Evolutionary conservation across 2,329 filamentous ascomycete species (phyloP), one percentile per base, ranked within the genome.

Genomic region (Penicillium sp.): DNA sequence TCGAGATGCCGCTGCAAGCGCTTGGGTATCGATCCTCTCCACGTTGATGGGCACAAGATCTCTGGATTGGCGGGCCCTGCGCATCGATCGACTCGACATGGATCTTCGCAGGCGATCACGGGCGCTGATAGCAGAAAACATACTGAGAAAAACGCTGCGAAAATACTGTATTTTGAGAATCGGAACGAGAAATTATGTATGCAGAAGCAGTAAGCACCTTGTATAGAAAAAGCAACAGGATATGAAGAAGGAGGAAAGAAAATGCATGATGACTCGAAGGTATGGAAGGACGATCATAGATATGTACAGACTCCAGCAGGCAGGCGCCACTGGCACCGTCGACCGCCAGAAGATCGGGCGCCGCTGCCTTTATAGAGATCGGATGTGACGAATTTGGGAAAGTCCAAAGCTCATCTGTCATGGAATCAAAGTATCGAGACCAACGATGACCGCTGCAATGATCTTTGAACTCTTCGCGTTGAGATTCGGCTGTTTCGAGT

Each of bases 1-100:
- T 12, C 62, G 57, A 11, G 68, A 67, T 6, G 72, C 72, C 38
- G 72, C 72, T n/a, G 67, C 64, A 7, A 66, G 60, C 13, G 71
- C 71, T 51, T 70, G 69, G 12, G 56, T 47, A 39, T 59, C 64
- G 40, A 61, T 60, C 5, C 60, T 41, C 8, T 66, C 62, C 7
- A 63, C 53, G 43, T 68, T 60, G 18, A 68, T 53, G 3, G 57
- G 48, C 18, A 67, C 64, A 8, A 56, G 53, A 32, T 27, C 55
- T 43, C 37, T 58, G 52, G 12, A 48, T 47, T 43, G 57, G 34
- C 60, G 62, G 29, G 54, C 53, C 47, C 55, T 63, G 32, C 63
- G 64, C 39, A 71, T 64, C 6, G 69, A 71, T 42, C 65, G 66
- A 39, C 64, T 53, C 25, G 71, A 73, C 55, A 68, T 69, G 26